Evolutionary conservation across 2,329 filamentous ascomycete genomes (phyloP).

Genomic region (Paradendryphiella salina): DNA sequence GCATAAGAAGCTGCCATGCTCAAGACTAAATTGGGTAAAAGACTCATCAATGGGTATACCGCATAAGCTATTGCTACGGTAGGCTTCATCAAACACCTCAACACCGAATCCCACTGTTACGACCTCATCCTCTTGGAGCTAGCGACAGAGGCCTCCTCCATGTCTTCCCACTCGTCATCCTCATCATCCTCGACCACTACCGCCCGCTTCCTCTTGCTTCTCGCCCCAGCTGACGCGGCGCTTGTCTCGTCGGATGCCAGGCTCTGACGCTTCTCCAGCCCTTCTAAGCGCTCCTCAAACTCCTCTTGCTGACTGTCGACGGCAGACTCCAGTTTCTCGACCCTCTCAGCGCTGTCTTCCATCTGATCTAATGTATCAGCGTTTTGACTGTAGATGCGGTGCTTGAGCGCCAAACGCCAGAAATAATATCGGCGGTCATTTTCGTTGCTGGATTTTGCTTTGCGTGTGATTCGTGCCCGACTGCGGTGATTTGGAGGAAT

Average conservation of each 20-base stretch:
- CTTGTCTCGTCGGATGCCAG: constrained; percentile 25
- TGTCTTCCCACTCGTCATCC: constrained; percentile 45
- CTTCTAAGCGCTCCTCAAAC: constrained; percentile 68
- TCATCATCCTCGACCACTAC: constrained; percentile 46
- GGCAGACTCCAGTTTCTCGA: constrained; percentile 72
- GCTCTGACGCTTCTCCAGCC: constrained; percentile 43
- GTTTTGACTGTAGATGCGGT: constrained; percentile 75
- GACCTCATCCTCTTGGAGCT: constrained; percentile 35
- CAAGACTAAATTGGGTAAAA: neutral
- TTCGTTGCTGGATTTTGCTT: constrained; percentile 55
- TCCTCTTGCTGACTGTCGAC: constrained; percentile 70
- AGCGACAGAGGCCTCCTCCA: constrained; percentile 33
- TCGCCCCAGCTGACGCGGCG: constrained; percentile 16
- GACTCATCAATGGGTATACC: constrained; percentile 9
- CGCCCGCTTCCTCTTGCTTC: constrained; percentile 38
- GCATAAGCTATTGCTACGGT: constrained; percentile 6
- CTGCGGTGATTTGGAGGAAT: constrained; percentile 56
- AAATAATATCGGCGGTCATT: constrained; percentile 67
- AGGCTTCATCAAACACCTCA: neutral
- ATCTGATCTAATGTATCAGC: constrained; percentile 70
- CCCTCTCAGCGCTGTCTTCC: constrained; percentile 64
- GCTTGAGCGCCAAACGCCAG: constrained; percentile 76
- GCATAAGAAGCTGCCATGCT: neutral
- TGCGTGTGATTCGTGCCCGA: constrained; percentile 51
- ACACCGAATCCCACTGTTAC: constrained; percentile 11